These are phyloP conservation scores for Penicillium malachiteum DNA, from an alignment of 495 filamentous ascomycete species.

Conservation along the genomic window DNA sequence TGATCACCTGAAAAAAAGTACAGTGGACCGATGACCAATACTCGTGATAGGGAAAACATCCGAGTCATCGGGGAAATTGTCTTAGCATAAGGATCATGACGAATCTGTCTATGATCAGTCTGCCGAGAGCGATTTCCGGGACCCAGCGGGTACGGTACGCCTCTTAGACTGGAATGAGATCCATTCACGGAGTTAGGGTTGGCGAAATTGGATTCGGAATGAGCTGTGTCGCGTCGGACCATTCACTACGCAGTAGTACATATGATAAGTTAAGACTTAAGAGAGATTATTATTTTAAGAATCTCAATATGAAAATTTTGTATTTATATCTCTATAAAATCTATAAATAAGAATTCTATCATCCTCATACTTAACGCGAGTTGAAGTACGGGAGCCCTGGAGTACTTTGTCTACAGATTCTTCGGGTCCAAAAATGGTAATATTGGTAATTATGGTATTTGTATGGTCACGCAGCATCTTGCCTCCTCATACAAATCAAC, in stretches of 20 bases:
- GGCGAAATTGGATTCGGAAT: slow-evolving; percentile 5
- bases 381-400: too few relatives aligned
- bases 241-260: too few relatives aligned
- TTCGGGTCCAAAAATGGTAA: slow-evolving; percentile 4
- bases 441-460: not conserved
- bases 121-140: slow-evolving; percentile 23
- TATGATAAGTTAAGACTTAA: too few relatives aligned
- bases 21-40: not conserved
- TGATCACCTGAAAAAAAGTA: not conserved
- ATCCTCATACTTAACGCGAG: too few relatives aligned
- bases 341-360: too few relatives aligned
- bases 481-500: not conserved
- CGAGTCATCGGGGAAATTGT: not conserved
- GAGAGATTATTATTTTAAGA: too few relatives aligned
- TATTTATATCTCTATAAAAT: too few relatives aligned
- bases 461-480: not conserved
- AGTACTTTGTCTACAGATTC: not conserved
- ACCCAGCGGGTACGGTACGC: slow-evolving; percentile 16
- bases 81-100: not conserved
- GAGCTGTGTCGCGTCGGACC: not conserved
- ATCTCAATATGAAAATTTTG: too few relatives aligned
- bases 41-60: not conserved
- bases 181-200: slow-evolving; percentile 20
- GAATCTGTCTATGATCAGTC: not conserved
- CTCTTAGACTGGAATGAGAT: slow-evolving; percentile 22